Evolutionary conservation across 1,284 basidiomycete genomes (phyloP).

Genomic region (Pholiota adiposa): DNA sequence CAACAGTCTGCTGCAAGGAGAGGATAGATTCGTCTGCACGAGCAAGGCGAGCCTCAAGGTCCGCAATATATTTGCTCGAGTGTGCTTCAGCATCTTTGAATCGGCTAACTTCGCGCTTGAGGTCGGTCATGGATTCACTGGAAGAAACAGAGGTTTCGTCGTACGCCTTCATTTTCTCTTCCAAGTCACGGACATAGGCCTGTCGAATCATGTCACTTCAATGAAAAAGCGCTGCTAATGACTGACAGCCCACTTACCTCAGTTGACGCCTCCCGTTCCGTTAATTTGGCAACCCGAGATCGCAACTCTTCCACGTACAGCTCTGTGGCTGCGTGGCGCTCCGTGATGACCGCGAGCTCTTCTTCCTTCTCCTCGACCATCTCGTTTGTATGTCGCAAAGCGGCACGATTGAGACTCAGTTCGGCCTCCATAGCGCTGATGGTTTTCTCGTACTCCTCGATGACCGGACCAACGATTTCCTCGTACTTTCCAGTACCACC

Average conservation of each 20-base stretch:
- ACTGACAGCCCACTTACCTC: constrained; percentile 60
- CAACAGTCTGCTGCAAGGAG: constrained; percentile 71
- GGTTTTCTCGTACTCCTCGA: constrained; percentile 98
- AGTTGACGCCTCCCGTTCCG: constrained; percentile 88
- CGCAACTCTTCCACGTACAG: constrained; percentile 88
- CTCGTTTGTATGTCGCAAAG: constrained; percentile 88
- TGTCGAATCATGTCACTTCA: constrained; percentile 29
- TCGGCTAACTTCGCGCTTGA: constrained; percentile 82
- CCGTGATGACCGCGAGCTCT: constrained; percentile 67
- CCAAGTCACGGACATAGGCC: constrained; percentile 92
- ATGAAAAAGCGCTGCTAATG: constrained; percentile 15
- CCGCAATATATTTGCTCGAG: constrained; percentile 83
- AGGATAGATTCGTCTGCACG: constrained; percentile 81
- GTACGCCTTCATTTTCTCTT: constrained; percentile 85
- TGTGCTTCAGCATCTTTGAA: constrained; percentile 79
- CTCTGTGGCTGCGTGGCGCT: constrained; percentile 80
- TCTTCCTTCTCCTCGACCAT: constrained; percentile 90
- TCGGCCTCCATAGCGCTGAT: constrained; percentile 96
- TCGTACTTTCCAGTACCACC: constrained; percentile 87
- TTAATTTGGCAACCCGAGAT: constrained; percentile 77
- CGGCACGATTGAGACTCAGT: constrained; percentile 87
- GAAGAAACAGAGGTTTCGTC: constrained; percentile 80
- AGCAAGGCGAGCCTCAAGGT: constrained; percentile 83
- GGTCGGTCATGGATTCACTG: constrained; percentile 76
- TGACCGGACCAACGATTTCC: constrained; percentile 96